Percentiles rank a stretch among this genome's conserved stretches.
phyloP scores from a whole-genome alignment of 257 asterid genomes.

The Nicotiana attenuata region DNA sequence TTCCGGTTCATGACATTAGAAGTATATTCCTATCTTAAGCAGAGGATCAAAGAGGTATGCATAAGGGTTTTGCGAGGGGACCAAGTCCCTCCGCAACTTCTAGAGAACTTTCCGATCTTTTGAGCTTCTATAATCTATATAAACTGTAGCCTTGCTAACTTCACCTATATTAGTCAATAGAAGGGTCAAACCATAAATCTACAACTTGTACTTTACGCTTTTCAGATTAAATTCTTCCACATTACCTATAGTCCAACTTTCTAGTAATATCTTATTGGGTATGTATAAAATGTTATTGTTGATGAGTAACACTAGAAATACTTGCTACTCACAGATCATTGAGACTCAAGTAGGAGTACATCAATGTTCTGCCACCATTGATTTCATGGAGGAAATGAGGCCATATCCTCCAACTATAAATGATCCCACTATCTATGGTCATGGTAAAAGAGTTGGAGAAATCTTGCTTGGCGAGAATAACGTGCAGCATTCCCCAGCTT shows the following conservation, averaged over 20 bases:
- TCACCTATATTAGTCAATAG: neutral
- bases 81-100: neutral
- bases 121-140: neutral
- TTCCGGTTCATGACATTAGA: too few species aligned
- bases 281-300: neutral
- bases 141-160: neutral
- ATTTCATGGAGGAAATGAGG: constrained; percentile 56
- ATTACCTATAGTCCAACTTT: neutral
- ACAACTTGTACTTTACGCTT: neutral
- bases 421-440: constrained; percentile 49
- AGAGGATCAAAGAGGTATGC: too few species aligned
- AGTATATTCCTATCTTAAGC: too few species aligned
- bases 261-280: neutral
- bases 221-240: neutral
- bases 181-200: neutral
- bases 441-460: constrained; percentile 56
- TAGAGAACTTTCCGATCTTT: neutral
- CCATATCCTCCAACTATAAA: constrained; percentile 67
- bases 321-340: constrained; percentile 65
- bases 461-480: constrained; percentile 48
- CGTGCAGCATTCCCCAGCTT: constrained; percentile 25
- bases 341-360: constrained; percentile 70
- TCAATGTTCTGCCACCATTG: constrained; percentile 53
- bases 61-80: too few species aligned
- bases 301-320: too few species aligned